phyloP scores from a whole-genome alignment of 306 rosid genomes.

The Trichosanthes truncata region DNA sequence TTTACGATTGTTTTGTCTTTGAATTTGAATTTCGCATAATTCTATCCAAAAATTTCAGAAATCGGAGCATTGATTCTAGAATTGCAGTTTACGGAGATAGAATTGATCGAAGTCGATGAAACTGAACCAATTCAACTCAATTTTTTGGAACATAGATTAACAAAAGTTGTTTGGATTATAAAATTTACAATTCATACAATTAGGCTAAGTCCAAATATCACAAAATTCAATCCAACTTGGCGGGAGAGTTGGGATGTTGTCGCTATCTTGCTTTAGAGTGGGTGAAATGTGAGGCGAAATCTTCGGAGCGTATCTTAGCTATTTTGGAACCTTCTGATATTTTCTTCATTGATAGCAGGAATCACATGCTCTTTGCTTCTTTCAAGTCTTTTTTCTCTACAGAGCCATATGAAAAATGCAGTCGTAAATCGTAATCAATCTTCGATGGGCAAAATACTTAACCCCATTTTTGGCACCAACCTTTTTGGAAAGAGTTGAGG shows the following conservation, averaged over 20 bases:
- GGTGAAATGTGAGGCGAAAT: not conserved
- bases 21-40: not conserved
- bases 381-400: not conserved
- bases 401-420: not conserved
- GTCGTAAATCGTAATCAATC: not conserved
- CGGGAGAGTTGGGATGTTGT: not conserved
- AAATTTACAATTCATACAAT: not conserved
- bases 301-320: not conserved
- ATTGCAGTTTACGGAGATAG: too few species aligned
- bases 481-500: not conserved
- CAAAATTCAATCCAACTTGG: not conserved
- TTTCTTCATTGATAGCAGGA: not conserved
- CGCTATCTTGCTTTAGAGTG: not conserved
- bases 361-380: not conserved
- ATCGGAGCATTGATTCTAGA: not conserved
- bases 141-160: too few species aligned
- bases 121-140: not conserved
- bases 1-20: not conserved
- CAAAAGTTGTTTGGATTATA: not conserved
- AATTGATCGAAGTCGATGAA: not conserved
- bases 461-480: not conserved
- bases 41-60: not conserved
- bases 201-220: not conserved
- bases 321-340: conserved; percentile 5
- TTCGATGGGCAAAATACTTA: not conserved